Percentiles rank a stretch among this genome's conserved stretches.
These are phyloP conservation scores for Thelonectria discophora DNA, from an alignment of 2,329 filamentous ascomycete species.

Conservation along the genomic window DNA sequence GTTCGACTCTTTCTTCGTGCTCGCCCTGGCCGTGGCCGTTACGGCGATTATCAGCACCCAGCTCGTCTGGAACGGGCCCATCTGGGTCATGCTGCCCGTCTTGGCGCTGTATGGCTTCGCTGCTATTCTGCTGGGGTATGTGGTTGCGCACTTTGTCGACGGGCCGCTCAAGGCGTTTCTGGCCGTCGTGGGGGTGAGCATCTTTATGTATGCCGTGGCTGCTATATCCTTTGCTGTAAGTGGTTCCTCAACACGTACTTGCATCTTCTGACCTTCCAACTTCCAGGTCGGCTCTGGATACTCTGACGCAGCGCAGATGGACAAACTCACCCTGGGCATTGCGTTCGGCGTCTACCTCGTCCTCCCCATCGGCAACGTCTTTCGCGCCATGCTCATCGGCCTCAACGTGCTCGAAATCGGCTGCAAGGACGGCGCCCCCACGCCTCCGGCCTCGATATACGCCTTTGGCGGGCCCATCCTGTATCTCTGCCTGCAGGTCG, in stretches of 20 bases:
- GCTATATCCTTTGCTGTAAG: constrained; percentile 67
- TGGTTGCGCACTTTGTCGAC: constrained; percentile 69
- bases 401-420: constrained; percentile 82
- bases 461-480: constrained; percentile 81
- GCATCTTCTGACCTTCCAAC: constrained; percentile 17
- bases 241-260: neutral
- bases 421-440: constrained; percentile 68
- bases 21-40: constrained; percentile 68
- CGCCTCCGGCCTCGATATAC: constrained; percentile 72
- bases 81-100: constrained; percentile 79
- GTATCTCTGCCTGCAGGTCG: constrained; percentile 76
- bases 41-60: constrained; percentile 71
- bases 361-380: constrained; percentile 56
- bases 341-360: constrained; percentile 34
- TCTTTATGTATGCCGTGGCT: constrained; percentile 74
- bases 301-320: constrained; percentile 21
- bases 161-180: constrained; percentile 77
- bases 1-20: constrained; percentile 79
- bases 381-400: constrained; percentile 75
- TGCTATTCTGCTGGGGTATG: constrained; percentile 73
- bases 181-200: constrained; percentile 68
- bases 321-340: constrained; percentile 26
- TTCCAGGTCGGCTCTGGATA: constrained; percentile 26
- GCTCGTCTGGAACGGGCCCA: constrained; percentile 72
- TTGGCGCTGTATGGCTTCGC: constrained; percentile 81